Evolutionary conservation across 306 rosid genomes (phyloP).

Genomic region (Cicer chorassanicum): DNA sequence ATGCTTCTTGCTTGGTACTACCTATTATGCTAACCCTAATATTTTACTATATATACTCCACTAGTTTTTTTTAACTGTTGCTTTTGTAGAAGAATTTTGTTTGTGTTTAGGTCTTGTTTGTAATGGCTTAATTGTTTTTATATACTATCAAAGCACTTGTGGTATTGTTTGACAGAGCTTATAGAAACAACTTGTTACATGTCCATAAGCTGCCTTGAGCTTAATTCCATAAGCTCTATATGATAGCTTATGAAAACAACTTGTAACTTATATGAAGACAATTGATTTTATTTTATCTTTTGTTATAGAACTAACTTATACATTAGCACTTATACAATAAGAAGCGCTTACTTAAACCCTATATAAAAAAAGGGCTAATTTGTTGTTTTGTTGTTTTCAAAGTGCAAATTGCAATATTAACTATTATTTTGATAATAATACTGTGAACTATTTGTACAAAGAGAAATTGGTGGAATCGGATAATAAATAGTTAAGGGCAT

Average conservation of each 20-base stretch:
- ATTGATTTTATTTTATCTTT: background rate
- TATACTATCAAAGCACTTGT: background rate
- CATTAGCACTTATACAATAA: background rate
- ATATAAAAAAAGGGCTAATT: background rate
- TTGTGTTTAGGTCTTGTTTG: background rate
- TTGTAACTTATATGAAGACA: background rate
- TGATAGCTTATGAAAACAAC: background rate
- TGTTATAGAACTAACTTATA: background rate
- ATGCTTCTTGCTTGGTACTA: conserved; percentile 86
- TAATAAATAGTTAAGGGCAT: background rate
- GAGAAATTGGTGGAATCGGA: background rate
- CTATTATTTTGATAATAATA: background rate
- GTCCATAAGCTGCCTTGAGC: background rate
- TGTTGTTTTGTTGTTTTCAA: background rate
- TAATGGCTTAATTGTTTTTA: background rate
- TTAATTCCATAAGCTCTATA: background rate
- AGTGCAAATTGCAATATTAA: background rate
- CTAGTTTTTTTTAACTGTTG: background rate
- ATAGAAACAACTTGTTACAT: background rate
- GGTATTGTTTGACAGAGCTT: background rate
- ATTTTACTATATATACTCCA: background rate
- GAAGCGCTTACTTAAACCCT: background rate
- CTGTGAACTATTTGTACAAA: background rate
- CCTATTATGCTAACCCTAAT: background rate
- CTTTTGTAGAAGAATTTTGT: background rate